Percentiles rank a stretch among this genome's conserved stretches.
Evolutionary conservation across 2,329 filamentous ascomycete species (phyloP).

Genomic region (Podosphaera fusca): DNA sequence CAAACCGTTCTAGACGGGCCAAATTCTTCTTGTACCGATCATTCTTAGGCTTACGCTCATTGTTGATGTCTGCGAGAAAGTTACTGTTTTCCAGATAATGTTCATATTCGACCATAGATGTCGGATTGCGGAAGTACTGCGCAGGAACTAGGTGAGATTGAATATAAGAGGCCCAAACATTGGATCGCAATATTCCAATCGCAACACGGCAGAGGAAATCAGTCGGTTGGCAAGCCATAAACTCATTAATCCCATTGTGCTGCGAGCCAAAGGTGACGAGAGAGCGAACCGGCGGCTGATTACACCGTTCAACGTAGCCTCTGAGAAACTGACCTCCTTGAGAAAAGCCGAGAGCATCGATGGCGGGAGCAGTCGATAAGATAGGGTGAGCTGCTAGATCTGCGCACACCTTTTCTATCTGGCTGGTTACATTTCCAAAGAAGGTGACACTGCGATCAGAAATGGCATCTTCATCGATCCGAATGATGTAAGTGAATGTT

Average conservation of each 20-base stretch:
- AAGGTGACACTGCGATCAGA: slow-evolving; percentile 68
- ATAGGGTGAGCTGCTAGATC: slow-evolving; percentile 54
- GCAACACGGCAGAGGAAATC: slow-evolving; percentile 70
- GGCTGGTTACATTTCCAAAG: slow-evolving; percentile 67
- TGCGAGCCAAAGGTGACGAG: slow-evolving; percentile 50
- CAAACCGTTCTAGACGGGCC: slow-evolving; percentile 47
- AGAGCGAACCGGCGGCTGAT: slow-evolving; percentile 30
- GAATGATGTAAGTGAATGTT: slow-evolving; percentile 63
- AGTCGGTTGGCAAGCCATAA: slow-evolving; percentile 43
- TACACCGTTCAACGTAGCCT: slow-evolving; percentile 74
- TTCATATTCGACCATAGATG: slow-evolving; percentile 34
- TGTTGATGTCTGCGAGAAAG: slow-evolving; percentile 90
- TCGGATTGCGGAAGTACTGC: slow-evolving; percentile 64
- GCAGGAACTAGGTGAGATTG: slow-evolving; percentile 70
- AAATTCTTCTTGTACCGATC: slow-evolving; percentile 49
- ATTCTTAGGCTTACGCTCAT: slow-evolving; percentile 62
- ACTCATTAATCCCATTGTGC: slow-evolving; percentile 66
- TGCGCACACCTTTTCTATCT: slow-evolving; percentile 56
- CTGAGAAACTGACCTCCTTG: slow-evolving; percentile 94
- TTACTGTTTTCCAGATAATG: slow-evolving; percentile 61
- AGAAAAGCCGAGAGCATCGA: slow-evolving; percentile 85
- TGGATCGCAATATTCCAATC: slow-evolving; percentile 52
- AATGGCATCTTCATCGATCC: slow-evolving; percentile 34
- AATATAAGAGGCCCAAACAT: slow-evolving; percentile 59
- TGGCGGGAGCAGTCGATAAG: slow-evolving; percentile 54